Percentiles rank a stretch among this genome's conserved stretches.
These are phyloP conservation scores for Halophytophthora batemanensis DNA, from an alignment of 352 stramenopile species.

Conservation along the genomic window DNA sequence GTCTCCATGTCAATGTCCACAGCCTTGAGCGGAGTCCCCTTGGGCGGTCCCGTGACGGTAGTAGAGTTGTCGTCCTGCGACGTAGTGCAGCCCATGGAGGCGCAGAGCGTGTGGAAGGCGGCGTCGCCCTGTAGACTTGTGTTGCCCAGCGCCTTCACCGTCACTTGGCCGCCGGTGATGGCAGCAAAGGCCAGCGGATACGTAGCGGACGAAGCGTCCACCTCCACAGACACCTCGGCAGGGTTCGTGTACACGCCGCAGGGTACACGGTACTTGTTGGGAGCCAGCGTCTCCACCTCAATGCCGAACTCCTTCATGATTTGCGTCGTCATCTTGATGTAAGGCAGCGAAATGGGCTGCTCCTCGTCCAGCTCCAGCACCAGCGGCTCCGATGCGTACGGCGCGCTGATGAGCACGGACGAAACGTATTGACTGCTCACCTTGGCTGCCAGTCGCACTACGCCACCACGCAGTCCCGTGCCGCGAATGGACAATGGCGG, in stretches of 20 bases:
- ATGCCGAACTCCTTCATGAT: constrained; percentile 98
- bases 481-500: constrained; percentile 77
- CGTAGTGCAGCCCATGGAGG: constrained; percentile 75
- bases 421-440: constrained; percentile 96
- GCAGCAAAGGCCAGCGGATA: constrained; percentile 97
- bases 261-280: constrained; percentile 74
- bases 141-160: constrained; percentile 91
- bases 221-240: constrained; percentile 83
- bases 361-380: constrained; percentile 93
- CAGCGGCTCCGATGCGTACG: constrained; percentile 76
- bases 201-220: constrained; percentile 95
- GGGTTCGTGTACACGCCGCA: constrained; percentile 75
- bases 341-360: constrained; percentile 95
- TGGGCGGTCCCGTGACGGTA: constrained; percentile 71
- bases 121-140: constrained; percentile 95
- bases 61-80: constrained; percentile 60
- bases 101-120: constrained; percentile 89
- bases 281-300: constrained; percentile 85
- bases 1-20: constrained; percentile 96
- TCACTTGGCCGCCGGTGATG: constrained; percentile 94
- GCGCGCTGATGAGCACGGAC: constrained; percentile 94
- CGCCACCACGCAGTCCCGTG: constrained; percentile 69
- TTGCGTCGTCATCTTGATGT: constrained; percentile 92
- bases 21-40: constrained; percentile 66
- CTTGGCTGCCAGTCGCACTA: constrained; percentile 90